Conservation (phyloP, 306 rosid genomes). For the Rosa persica region DNA sequence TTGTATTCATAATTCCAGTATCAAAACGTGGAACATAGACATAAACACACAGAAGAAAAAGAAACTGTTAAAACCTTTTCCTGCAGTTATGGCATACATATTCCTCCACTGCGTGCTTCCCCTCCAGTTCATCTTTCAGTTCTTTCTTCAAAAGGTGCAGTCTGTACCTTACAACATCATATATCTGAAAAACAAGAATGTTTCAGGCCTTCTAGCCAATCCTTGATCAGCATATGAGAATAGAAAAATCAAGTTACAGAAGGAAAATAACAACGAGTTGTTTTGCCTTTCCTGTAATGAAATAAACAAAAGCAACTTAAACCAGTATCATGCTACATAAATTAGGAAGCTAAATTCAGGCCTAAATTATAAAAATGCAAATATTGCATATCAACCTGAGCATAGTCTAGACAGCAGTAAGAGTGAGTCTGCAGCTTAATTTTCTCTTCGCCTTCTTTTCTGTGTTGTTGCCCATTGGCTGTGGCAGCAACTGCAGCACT, state of each 20-base stretch:
- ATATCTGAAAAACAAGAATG: constrained; percentile 54
- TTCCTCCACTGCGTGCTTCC: constrained; percentile 84
- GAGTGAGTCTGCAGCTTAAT: constrained; percentile 93
- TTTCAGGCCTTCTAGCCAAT: constrained; percentile 28
- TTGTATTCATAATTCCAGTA: neutral
- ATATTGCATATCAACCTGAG: constrained; percentile 59
- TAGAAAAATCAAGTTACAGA: constrained; percentile 8
- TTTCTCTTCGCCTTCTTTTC: constrained; percentile 87
- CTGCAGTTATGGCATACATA: constrained; percentile 80
- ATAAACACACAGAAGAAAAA: neutral
- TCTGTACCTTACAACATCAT: constrained; percentile 90
- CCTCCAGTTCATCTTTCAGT: constrained; percentile 92
- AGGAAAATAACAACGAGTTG: neutral
- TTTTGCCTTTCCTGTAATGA: constrained; percentile 7
- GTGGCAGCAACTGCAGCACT: constrained; percentile 95
- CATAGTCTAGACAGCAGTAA: constrained; percentile 77
- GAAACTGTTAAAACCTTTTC: constrained; percentile 56
- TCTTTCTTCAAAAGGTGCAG: constrained; percentile 89
- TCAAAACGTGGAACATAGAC: neutral
- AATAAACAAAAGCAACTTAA: constrained; percentile 5
- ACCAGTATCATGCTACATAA: neutral
- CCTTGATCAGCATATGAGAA: constrained; percentile 22
- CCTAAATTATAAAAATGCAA: neutral
- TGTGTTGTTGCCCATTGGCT: constrained; percentile 49
- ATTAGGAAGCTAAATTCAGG: too few relatives aligned